Conservation (phyloP, 805 yeast genomes). For the Priceomyces melissophilus region DNA sequence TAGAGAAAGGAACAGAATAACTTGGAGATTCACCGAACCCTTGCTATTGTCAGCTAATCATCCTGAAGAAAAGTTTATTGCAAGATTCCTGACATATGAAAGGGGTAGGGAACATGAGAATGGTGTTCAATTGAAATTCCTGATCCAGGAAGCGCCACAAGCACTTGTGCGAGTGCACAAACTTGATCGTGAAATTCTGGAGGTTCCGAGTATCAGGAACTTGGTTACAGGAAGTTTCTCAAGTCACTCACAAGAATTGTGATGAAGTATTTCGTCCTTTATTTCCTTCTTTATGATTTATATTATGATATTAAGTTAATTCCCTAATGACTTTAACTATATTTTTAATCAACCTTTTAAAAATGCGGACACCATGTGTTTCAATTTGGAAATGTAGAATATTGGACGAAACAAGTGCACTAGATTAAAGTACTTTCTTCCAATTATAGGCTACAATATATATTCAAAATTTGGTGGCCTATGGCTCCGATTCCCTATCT, state of each 20-base stretch:
- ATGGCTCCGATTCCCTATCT: too few species aligned
- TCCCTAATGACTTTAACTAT: too few species aligned
- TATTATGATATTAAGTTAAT: neutral
- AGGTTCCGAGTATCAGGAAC: slow-evolving; percentile 44
- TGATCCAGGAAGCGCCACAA: slow-evolving; percentile 43
- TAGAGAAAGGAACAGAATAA: slow-evolving; percentile 78
- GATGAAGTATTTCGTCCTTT: neutral
- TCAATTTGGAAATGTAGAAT: too few species aligned
- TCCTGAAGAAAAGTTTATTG: slow-evolving; percentile 69
- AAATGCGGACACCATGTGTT: neutral
- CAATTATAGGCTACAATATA: too few species aligned
- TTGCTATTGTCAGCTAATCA: slow-evolving; percentile 31
- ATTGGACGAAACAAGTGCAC: too few species aligned
- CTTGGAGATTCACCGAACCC: slow-evolving; percentile 66
- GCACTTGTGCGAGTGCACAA: slow-evolving; percentile 38
- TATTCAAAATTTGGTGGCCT: too few species aligned
- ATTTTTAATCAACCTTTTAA: neutral
- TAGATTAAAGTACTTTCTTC: too few species aligned
- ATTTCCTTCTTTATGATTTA: neutral
- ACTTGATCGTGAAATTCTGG: slow-evolving; percentile 23
- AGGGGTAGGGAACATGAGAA: slow-evolving; percentile 66
- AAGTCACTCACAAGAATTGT: slow-evolving; percentile 24
- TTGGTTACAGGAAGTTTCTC: slow-evolving; percentile 49
- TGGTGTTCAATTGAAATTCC: slow-evolving; percentile 70
- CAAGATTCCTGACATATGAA: slow-evolving; percentile 78